Base-by-base conservation (phyloP, 176 grass and related monocot species). In the Alopecurus myosuroides region DNA sequence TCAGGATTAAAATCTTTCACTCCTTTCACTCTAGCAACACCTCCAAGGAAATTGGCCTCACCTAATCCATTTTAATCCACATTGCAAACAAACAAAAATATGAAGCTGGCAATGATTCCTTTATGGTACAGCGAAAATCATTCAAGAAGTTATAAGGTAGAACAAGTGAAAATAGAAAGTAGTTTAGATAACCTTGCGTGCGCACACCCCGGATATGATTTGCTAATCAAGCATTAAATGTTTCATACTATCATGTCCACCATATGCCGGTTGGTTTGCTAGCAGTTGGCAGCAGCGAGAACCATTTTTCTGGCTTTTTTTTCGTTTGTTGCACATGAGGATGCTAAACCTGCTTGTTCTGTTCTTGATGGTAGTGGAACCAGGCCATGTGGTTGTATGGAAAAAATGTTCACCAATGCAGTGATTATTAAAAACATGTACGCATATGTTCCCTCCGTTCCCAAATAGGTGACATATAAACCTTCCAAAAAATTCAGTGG, bases 11-110 rank as follows among this genome's bases (percentile, higher is more conserved):
- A 98, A 83, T 84, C 84, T 42, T 86, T 90, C 39, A 96, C 91
- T 88, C 97, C 93, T 87, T 96, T 99, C 74, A 86, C 74, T 58
- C 84, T 90, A 73, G 93, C 93, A 0, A 99, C 97, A 70, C 97
- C 97, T 84, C 93, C 97, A 81, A 99, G 93, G 82, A 99, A 99
- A 89, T 91, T 99, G 74, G 91, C 97, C 86, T 99, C 97, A 48
- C 97, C 97, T 99, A 55, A 58, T 86, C 17, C 58, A 81, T 83
- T 68, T 55, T 40, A 39, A 69, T 70, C 69, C 70, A 55, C 44
- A 86, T 66, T 79, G 12, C 41, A 68, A 78, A 42, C 6, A 73
- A 57, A 17, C 8, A 45, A 86, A 62, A 82, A 46, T 36, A 12
- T 65, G 29, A 77, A 78, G 35, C 7, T 85, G 45, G 15, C 17